Evolutionary conservation across 345 rosid genomes (phyloP), one percentile per base, ranked within the genome.

Genomic region (Ceriops decandra): DNA sequence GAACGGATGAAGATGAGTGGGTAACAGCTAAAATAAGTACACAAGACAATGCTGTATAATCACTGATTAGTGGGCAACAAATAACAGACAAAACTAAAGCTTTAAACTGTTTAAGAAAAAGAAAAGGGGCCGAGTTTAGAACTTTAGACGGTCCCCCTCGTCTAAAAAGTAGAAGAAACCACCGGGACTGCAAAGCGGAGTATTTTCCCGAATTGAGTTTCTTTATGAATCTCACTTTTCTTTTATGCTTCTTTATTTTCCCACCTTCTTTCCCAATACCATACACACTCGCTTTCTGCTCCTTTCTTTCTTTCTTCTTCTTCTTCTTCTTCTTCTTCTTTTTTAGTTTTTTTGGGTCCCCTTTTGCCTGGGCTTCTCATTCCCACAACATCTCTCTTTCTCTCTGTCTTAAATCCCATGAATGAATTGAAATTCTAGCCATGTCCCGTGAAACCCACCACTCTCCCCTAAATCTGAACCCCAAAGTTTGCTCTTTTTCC

Each of bases 231-330:
- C 76, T 38, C 52, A 46, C 53, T 31, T 75, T 31, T 75, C 42
- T 68, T 61, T 27, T 59, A 1, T 52, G 27, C 27, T 35, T 5
- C 81, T 78, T 85, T 74, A 42, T 63, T 72, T 74, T 53, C 60
- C 15, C 68, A 68, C 82, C 71, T 80, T 82, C 81, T 78, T 85
- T 74, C 80, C 74, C 79, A 38, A 30, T 72, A 71, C 75, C 75
- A 68, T 69, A 53, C 36, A 68, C n/a, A 68, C n/a, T 1, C 4
- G 24, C 62, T 72, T 28, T 24, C 5, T 19, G 4, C 28, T 7
- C 33, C 60, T 57, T 63, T 51, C 35, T 62, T 11, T 24, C 24
- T 24, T 24, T 24, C 26, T 24, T 24, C 26, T 24, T 24, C 26
- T 24, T 24, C 26, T 24, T 22, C 5, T 17, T 7, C 33, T 24